Percentiles rank a stretch among this genome's conserved stretches.
phyloP scores from a whole-genome alignment of 495 filamentous ascomycete species.

The Talaromyces stipitatus region DNA sequence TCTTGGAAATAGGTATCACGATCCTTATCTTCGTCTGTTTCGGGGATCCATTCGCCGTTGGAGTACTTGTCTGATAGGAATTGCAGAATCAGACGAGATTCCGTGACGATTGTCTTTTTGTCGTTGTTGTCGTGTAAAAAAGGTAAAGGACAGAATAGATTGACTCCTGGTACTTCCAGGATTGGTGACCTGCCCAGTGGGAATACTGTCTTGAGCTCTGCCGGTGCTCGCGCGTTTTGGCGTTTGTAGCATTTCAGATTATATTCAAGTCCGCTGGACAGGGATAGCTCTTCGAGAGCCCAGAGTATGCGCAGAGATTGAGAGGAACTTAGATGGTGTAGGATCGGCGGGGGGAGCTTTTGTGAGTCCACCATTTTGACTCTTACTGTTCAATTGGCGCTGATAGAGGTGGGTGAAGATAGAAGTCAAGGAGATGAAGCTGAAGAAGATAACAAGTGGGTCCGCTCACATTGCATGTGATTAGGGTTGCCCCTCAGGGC shows the following conservation, averaged over 20 bases:
- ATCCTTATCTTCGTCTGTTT: not conserved
- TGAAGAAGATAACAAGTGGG: too few species aligned
- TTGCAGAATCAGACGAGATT: conserved; percentile 8
- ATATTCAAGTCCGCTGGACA: not conserved
- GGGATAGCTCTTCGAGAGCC: conserved; percentile 9
- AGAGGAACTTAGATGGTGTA: conserved; percentile 6
- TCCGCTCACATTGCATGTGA: too few species aligned
- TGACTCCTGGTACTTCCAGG: conserved; percentile 3
- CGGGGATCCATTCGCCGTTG: conserved; percentile 1
- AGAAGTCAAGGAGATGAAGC: too few species aligned
- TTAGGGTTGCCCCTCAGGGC: too few species aligned
- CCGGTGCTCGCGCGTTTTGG: conserved; percentile 3
- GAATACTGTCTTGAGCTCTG: conserved; percentile 2
- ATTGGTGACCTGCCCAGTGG: conserved; percentile 8
- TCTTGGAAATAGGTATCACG: conserved; percentile 7
- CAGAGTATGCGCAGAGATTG: conserved; percentile 9
- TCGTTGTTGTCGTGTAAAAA: not conserved
- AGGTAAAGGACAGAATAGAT: conserved; percentile 2
- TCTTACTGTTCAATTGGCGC: not conserved
- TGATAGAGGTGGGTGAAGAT: not conserved
- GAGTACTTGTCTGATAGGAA: conserved; percentile 9
- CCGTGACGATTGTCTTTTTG: conserved; percentile 3
- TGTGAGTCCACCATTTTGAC: not conserved
- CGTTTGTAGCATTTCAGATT: conserved; percentile 5
- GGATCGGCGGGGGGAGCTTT: not conserved